Conservation (phyloP, 305 asterid species). For the Solanum chacoense region DNA sequence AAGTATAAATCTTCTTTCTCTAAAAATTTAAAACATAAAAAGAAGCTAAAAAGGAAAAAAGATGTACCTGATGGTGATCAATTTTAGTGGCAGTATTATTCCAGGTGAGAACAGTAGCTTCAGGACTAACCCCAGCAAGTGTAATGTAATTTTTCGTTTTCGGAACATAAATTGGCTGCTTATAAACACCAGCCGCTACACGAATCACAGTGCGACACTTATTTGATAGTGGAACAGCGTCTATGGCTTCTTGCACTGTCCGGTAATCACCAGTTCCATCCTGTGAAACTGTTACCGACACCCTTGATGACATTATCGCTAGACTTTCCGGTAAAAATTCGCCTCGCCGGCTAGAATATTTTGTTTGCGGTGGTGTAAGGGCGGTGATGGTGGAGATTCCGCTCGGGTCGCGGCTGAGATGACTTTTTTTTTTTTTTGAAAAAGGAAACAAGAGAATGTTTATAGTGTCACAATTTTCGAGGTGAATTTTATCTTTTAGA, state of each 20-base stretch:
- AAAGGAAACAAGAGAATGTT: background rate
- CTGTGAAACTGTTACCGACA: slow-evolving; percentile 52
- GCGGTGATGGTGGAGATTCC: background rate
- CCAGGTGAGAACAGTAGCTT: slow-evolving; percentile 66
- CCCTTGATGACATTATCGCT: slow-evolving; percentile 8
- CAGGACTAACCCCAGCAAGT: slow-evolving; percentile 72
- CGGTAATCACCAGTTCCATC: slow-evolving; percentile 55
- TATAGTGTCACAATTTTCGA: background rate
- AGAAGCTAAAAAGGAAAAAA: background rate
- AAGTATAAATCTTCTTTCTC: background rate
- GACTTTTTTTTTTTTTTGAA: background rate
- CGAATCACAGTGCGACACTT: slow-evolving; percentile 65
- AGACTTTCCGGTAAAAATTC: background rate
- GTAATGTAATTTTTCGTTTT: slow-evolving; percentile 81
- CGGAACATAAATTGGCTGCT: slow-evolving; percentile 74
- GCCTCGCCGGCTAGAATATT: background rate
- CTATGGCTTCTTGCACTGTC: slow-evolving; percentile 93
- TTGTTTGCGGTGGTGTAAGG: background rate
- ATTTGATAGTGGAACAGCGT: slow-evolving; percentile 69
- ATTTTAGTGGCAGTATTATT: slow-evolving; percentile 64
- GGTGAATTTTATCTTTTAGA: background rate
- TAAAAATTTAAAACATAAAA: background rate
- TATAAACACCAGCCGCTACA: slow-evolving; percentile 64
- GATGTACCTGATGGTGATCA: slow-evolving; percentile 69
- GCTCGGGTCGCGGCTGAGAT: background rate